A percentile compares a stretch with the other conserved stretches of the same genome.
Evolutionary conservation across 176 grass and related monocot genomes (phyloP).

Genomic region (Oryza longistaminata): DNA sequence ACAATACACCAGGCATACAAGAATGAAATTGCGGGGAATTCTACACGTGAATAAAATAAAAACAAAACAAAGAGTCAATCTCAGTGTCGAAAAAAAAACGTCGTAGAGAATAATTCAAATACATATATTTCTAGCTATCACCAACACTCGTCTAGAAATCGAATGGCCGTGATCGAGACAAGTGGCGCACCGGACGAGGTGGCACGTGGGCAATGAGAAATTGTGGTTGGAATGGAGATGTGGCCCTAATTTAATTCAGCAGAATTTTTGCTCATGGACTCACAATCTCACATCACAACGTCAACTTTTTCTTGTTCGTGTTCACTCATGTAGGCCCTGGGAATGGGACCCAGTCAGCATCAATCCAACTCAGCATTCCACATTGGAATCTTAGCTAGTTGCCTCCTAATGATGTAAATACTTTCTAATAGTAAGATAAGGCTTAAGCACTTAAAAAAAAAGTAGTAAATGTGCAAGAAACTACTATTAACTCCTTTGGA

Average conservation of each 20-base stretch:
- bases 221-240: neutral
- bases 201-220: neutral
- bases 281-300: neutral
- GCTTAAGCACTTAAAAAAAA: neutral
- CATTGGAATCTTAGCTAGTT: slow-evolving; percentile 14
- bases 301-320: slow-evolving; percentile 14
- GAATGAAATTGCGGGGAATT: neutral
- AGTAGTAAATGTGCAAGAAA: neutral
- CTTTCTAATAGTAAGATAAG: neutral
- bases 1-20: neutral
- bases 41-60: neutral
- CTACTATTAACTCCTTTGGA: neutral
- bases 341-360: neutral
- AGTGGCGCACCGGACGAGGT: neutral
- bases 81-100: neutral
- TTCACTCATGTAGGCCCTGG: neutral
- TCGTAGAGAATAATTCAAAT: slow-evolving; percentile 11
- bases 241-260: slow-evolving; percentile 22
- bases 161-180: neutral
- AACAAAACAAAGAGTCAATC: neutral
- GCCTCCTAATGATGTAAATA: neutral
- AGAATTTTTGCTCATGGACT: slow-evolving; percentile 21
- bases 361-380: slow-evolving; percentile 44
- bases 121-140: neutral
- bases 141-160: neutral